These are phyloP conservation scores for Sphaerulina musiva DNA, from an alignment of 2,329 filamentous ascomycete genomes.

Conservation along the genomic window DNA sequence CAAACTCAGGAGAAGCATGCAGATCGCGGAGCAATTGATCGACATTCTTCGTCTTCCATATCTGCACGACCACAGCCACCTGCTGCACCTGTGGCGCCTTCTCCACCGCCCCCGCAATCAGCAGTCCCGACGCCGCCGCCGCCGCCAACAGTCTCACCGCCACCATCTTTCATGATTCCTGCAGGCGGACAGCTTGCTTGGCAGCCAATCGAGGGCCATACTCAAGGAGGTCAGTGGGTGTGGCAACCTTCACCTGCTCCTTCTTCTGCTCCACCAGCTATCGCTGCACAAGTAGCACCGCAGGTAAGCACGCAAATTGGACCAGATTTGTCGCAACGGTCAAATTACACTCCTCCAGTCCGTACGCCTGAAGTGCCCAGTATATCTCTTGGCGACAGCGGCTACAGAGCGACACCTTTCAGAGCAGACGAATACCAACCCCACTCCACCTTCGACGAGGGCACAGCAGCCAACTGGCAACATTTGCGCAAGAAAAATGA, in stretches of 20 bases:
- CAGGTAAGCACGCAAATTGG: background rate
- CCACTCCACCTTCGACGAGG: constrained; percentile 10
- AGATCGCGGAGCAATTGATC: too few relatives aligned
- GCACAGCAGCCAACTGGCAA: constrained; percentile 22
- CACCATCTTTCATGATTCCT: background rate
- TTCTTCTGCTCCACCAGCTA: background rate
- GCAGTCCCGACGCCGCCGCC: background rate
- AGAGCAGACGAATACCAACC: constrained; percentile 16
- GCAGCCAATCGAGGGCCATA: constrained; percentile 6
- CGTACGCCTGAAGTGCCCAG: background rate
- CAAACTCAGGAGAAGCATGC: background rate
- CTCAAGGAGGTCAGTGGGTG: constrained; percentile 4
- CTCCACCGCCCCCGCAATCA: too few relatives aligned
- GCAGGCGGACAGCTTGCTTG: constrained; percentile 5
- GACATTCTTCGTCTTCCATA: too few relatives aligned
- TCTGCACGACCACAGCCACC: too few relatives aligned
- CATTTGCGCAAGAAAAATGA: constrained; percentile 16
- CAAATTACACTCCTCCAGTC: background rate
- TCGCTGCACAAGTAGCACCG: background rate
- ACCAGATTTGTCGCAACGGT: background rate
- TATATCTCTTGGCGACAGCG: constrained; percentile 4
- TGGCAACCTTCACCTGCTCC: constrained; percentile 1
- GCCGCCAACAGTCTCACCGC: background rate
- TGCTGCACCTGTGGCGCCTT: too few relatives aligned
- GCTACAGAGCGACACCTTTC: constrained; percentile 22